These are phyloP conservation scores for Talaromyces funiculosus DNA, from an alignment of 2,329 filamentous ascomycete genomes.

Conservation along the genomic window DNA sequence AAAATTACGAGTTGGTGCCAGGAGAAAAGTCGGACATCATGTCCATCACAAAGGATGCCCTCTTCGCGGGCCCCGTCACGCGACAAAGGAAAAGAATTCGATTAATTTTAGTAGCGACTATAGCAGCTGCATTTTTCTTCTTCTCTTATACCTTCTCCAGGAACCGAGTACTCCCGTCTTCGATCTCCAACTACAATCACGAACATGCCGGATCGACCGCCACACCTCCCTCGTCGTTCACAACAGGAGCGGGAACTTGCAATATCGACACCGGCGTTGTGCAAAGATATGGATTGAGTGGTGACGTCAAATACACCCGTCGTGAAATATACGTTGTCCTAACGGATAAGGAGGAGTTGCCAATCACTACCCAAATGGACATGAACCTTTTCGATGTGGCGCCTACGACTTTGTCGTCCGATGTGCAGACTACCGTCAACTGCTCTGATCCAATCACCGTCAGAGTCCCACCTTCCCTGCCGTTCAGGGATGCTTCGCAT, in stretches of 20 bases:
- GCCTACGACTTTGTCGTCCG: neutral
- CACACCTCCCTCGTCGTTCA: neutral
- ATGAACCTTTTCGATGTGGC: slow-evolving; percentile 12
- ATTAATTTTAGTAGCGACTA: slow-evolving; percentile 1
- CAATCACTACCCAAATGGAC: slow-evolving; percentile 5
- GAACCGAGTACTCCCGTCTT: slow-evolving; percentile 2
- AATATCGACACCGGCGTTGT: slow-evolving; percentile 5
- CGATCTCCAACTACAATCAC: neutral
- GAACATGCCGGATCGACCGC: neutral
- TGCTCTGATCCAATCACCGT: slow-evolving; percentile 44
- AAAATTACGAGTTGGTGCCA: neutral
- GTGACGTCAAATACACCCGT: slow-evolving; percentile 7
- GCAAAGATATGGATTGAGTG: slow-evolving; percentile 1
- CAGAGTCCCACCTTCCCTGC: slow-evolving; percentile 42
- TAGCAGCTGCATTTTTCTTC: slow-evolving; percentile 9
- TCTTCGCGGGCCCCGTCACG: slow-evolving; percentile 5
- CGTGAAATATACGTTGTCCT: slow-evolving; percentile 9
- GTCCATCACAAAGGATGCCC: slow-evolving; percentile 8
- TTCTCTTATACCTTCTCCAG: slow-evolving; percentile 10
- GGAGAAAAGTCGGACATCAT: neutral
- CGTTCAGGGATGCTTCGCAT: slow-evolving; percentile 42
- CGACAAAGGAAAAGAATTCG: slow-evolving; percentile 11
- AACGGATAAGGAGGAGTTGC: slow-evolving; percentile 5
- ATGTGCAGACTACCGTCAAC: slow-evolving; percentile 19
- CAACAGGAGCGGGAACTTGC: slow-evolving; percentile 3